Evolutionary conservation across 2,329 filamentous ascomycete genomes (phyloP).

Genomic region (Cercospora brassicicola): DNA sequence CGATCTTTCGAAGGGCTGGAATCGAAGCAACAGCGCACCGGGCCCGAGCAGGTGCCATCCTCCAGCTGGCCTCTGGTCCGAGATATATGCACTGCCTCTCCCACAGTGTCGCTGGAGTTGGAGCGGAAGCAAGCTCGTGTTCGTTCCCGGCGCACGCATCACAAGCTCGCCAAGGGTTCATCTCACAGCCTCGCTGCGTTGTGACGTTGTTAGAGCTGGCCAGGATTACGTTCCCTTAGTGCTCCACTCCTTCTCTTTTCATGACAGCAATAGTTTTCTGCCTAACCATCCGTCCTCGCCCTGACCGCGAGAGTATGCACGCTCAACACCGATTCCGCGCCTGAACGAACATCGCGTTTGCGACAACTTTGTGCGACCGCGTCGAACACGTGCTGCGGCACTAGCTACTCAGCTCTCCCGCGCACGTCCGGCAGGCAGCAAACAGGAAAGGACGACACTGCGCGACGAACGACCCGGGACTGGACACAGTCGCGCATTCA

Average conservation of each 20-base stretch:
- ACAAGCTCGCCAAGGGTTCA: background rate
- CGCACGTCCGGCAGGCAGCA: conserved; percentile 10
- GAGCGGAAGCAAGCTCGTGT: background rate
- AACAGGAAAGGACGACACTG: background rate
- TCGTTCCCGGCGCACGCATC: background rate
- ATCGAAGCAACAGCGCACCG: background rate
- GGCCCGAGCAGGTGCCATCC: background rate
- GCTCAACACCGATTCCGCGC: background rate
- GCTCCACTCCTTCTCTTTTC: conserved; percentile 1
- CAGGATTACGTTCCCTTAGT: conserved; percentile 1
- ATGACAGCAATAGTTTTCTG: background rate
- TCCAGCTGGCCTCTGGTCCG: background rate
- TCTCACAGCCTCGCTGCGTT: conserved; percentile 1
- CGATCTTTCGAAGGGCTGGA: background rate
- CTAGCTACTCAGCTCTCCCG: conserved; percentile 13
- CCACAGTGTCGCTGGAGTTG: background rate
- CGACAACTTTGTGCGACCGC: conserved; percentile 8
- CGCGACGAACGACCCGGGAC: background rate
- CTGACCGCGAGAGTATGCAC: background rate
- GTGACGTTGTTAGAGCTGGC: background rate
- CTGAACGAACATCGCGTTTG: background rate
- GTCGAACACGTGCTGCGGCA: conserved; percentile 12
- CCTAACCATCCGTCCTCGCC: background rate
- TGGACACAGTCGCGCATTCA: background rate
- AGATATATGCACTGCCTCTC: background rate